Evolutionary conservation across 1,284 basidiomycete genomes (phyloP).

Genomic region (Rhodotorula mucilaginosa): DNA sequence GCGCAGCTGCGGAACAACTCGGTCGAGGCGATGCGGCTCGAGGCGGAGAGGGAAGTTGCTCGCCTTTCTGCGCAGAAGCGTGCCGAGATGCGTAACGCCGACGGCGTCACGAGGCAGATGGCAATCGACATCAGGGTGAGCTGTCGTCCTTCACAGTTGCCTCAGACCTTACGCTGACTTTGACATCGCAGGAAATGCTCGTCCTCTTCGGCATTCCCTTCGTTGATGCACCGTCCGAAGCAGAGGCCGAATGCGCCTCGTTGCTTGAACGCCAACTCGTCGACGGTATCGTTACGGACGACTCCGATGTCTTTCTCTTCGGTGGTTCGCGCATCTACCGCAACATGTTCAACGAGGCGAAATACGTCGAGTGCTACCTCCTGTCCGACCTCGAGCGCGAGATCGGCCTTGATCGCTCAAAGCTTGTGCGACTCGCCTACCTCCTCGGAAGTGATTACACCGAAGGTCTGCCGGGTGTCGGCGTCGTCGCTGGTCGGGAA

Average conservation of each 20-base stretch:
- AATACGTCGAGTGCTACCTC: constrained; percentile 95
- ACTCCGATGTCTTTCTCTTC: constrained; percentile 98
- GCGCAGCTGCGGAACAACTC: constrained; percentile 83
- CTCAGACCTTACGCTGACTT: not conserved
- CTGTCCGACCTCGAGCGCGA: constrained; percentile 81
- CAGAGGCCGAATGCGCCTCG: constrained; percentile 96
- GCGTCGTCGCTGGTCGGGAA: constrained; percentile 96
- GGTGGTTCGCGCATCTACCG: constrained; percentile 91
- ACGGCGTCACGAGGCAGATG: constrained; percentile 94
- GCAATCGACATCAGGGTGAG: constrained; percentile 87
- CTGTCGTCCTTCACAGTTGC: not conserved
- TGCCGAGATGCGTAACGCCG: constrained; percentile 85
- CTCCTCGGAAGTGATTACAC: constrained; percentile 96
- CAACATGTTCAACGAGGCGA: constrained; percentile 99
- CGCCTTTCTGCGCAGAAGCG: constrained; percentile 78
- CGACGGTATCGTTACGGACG: constrained; percentile 98
- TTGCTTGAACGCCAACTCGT: constrained; percentile 81
- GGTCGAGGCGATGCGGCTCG: constrained; percentile 72
- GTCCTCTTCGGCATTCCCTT: constrained; percentile 96
- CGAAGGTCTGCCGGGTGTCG: constrained; percentile 90
- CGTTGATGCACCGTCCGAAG: constrained; percentile 98
- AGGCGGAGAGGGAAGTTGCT: constrained; percentile 90
- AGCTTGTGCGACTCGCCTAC: constrained; percentile 85
- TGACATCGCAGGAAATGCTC: constrained; percentile 64
- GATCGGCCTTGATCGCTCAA: constrained; percentile 79